Conservation (phyloP, 176 grass and related monocot genomes). For the Elymus sibiricus region DNA sequence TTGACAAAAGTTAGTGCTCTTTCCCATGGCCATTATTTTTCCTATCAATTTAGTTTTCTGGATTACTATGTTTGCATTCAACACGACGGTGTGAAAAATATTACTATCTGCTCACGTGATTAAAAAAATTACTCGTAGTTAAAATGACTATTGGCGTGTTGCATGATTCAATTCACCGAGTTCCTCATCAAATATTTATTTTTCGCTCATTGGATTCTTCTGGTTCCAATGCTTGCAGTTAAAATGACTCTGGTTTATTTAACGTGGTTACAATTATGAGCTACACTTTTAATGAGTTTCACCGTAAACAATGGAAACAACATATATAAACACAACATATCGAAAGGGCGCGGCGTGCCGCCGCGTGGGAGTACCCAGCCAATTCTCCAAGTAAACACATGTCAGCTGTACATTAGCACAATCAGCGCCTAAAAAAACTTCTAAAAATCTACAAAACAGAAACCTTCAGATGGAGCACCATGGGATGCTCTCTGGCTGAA, state of each 20-base stretch:
- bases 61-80: background rate
- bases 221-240: background rate
- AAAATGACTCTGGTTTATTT: background rate
- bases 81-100: background rate
- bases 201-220: conserved; percentile 1
- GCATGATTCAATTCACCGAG: conserved; percentile 81
- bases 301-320: too few species aligned
- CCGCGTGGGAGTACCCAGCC: too few species aligned
- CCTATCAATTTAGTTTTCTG: background rate
- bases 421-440: too few species aligned
- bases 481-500: too few species aligned
- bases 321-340: too few species aligned
- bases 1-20: conserved; percentile 64
- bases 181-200: conserved; percentile 39
- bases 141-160: conserved; percentile 18
- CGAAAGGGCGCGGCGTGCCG: too few species aligned
- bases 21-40: background rate
- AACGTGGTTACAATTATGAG: background rate
- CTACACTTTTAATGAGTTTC: background rate
- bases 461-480: too few species aligned
- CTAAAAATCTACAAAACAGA: too few species aligned
- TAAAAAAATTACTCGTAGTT: background rate
- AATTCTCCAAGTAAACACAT: too few species aligned
- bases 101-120: background rate
- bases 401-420: too few species aligned